A percentile compares a stretch with the other conserved stretches of the same genome.
Conservation (phyloP, 768 basidiomycete genomes). For the Clavaria fumosa region DNA sequence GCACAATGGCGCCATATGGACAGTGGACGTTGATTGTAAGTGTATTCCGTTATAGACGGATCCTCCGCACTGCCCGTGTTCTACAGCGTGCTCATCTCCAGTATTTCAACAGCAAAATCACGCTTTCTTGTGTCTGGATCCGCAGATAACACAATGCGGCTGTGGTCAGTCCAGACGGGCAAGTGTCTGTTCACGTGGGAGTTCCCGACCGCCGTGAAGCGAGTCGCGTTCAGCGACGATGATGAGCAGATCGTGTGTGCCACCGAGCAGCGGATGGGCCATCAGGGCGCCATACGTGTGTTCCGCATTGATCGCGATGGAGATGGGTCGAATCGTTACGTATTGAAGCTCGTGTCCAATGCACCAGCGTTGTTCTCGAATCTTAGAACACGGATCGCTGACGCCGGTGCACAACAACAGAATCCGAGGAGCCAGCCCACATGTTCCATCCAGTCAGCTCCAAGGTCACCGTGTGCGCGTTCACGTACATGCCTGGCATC, state of each 20-base stretch:
- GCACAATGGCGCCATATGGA: slow-evolving; percentile 95
- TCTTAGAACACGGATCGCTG: too few species aligned
- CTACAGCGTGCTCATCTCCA: slow-evolving; percentile 3
- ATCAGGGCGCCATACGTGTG: slow-evolving; percentile 80
- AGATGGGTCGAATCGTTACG: slow-evolving; percentile 71
- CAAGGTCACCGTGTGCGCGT: slow-evolving; percentile 94
- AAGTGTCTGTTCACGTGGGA: slow-evolving; percentile 95
- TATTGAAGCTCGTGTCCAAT: too few species aligned
- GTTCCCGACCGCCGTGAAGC: slow-evolving; percentile 94
- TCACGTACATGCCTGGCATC: slow-evolving; percentile 59
- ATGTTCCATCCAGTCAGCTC: slow-evolving; percentile 84
- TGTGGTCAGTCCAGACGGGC: slow-evolving; percentile 83
- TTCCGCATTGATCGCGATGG: slow-evolving; percentile 75
- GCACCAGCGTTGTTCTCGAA: too few species aligned
- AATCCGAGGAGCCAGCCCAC: slow-evolving; percentile 55
- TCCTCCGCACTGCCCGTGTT: too few species aligned
- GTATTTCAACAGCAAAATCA: slow-evolving; percentile 44
- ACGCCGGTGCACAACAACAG: too few species aligned
- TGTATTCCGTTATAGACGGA: slow-evolving; percentile 12
- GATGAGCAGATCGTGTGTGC: slow-evolving; percentile 78
- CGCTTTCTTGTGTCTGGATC: slow-evolving; percentile 80
- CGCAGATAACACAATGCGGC: slow-evolving; percentile 83
- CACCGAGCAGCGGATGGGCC: slow-evolving; percentile 94
- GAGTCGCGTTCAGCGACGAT: slow-evolving; percentile 82
- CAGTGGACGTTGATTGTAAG: slow-evolving; percentile 89